These are phyloP conservation scores for Rhodotorula sp. DNA, from an alignment of 1,284 basidiomycete genomes.

Conservation along the genomic window DNA sequence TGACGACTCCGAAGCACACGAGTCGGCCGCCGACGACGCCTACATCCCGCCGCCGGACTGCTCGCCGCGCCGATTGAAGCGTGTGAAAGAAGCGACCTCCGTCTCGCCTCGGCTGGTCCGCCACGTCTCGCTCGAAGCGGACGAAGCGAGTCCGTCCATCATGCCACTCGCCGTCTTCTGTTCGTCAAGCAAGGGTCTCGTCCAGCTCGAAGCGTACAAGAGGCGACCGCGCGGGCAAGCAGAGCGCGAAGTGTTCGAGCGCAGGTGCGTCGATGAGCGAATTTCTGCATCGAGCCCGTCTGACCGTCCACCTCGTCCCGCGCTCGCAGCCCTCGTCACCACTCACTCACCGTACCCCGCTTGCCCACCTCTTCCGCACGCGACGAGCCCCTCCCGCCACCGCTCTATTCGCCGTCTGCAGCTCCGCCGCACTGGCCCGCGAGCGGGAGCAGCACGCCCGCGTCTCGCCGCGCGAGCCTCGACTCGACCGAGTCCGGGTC, in stretches of 20 bases:
- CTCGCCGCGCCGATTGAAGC: too few relatives aligned
- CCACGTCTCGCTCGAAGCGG: too few relatives aligned
- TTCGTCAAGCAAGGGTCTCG: neutral
- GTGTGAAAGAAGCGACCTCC: too few relatives aligned
- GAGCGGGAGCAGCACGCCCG: neutral
- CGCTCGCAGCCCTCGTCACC: neutral
- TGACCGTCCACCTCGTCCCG: neutral
- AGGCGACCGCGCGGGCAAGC: too few relatives aligned
- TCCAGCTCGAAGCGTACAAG: neutral
- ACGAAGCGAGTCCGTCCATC: too few relatives aligned
- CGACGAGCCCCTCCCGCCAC: neutral
- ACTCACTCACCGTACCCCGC: neutral
- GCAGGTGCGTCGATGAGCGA: neutral
- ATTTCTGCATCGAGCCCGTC: too few relatives aligned
- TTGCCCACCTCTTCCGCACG: conserved; percentile 3
- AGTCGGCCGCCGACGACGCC: neutral
- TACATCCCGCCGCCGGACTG: neutral
- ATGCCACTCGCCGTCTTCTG: neutral
- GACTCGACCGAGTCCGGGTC: neutral
- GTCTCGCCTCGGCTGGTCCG: too few relatives aligned
- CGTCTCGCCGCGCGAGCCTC: neutral
- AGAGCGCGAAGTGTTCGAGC: neutral
- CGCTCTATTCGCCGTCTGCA: neutral
- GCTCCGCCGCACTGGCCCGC: neutral
- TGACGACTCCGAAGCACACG: neutral